Evolutionary conservation across 768 basidiomycete genomes (phyloP).

Genomic region (Agrocybe pediades): DNA sequence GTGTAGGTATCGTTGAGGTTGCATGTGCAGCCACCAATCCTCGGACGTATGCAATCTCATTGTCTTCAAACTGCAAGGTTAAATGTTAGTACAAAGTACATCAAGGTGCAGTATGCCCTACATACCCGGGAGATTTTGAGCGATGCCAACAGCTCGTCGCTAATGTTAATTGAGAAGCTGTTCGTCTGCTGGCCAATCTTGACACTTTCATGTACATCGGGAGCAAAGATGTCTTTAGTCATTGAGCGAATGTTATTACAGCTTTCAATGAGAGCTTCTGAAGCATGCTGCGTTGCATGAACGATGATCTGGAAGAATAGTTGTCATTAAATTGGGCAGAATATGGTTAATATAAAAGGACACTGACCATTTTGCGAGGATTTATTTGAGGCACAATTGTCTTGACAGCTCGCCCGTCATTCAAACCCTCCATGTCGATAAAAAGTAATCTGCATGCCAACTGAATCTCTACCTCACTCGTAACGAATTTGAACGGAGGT

Average conservation of each 20-base stretch:
- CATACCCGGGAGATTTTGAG: constrained; percentile 87
- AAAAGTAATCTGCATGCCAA: constrained; percentile 86
- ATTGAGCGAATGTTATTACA: constrained; percentile 84
- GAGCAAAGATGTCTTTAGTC: constrained; percentile 91
- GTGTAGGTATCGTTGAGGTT: constrained; percentile 85
- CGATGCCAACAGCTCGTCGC: constrained; percentile 80
- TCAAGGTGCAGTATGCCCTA: constrained; percentile 12
- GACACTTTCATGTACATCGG: constrained; percentile 70
- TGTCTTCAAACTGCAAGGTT: constrained; percentile 85
- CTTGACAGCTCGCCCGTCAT: constrained; percentile 96
- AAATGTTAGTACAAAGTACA: constrained; percentile 5
- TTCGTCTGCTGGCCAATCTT: constrained; percentile 96
- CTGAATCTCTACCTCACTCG: constrained; percentile 74
- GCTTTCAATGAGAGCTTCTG: constrained; percentile 74
- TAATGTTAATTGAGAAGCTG: constrained; percentile 91
- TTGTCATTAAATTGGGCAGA: constrained; percentile 1
- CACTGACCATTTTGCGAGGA: constrained; percentile 87
- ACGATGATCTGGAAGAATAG: constrained; percentile 75
- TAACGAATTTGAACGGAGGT: constrained; percentile 89
- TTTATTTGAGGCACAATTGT: constrained; percentile 96
- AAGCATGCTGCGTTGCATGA: constrained; percentile 68
- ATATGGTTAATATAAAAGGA: neutral
- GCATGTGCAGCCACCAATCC: constrained; percentile 86
- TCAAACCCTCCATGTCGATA: constrained; percentile 95
- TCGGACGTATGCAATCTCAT: constrained; percentile 90